Evolutionary conservation across 2,329 filamentous ascomycete species (phyloP), one percentile per base, ranked within the genome.

Genomic region (Colletotrichum cuscutae): DNA sequence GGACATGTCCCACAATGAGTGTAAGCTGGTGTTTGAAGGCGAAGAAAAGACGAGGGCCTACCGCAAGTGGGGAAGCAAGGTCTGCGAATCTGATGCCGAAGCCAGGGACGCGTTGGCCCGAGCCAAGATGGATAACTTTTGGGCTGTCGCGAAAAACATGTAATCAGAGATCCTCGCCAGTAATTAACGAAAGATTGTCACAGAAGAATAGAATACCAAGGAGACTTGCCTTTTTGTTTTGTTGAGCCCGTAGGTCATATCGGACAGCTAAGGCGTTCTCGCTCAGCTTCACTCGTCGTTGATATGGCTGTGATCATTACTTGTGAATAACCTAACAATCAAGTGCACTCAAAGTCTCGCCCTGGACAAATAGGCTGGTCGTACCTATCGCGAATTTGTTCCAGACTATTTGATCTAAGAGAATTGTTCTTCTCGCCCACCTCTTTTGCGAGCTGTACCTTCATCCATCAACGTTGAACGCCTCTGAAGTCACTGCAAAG

Each of bases 101-200:
- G 97, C 96, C 5, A 93, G 94, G 80, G 95, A 98, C 77, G 88
- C 92, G 26, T 83, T 99, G 74, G 85, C 91, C 13, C 89, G 95
- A 76, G 90, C 91, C 6, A 98, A 97, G 86, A 94, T 98, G 89
- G 96, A 98, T 78, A 97, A 93, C 78, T 96, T 99, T 79, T 99
- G 97, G 97, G 93, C 93, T 11, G 84, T 97, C 77, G 96, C 95
- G 0, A 97, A 97, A 86, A 94, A 81, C 19, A 73, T 76, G 62
- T 54, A 5, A 81, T 19, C 6, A 42, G 42, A 49, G 15, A 49
- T n/a, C 19, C 42, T 49, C 42, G 3, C 15, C 42, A 49, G 42
- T 49, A n/a, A n/a, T 49, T 19, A 49, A 19, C 19, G 42, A 49
- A n/a, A 49, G 42, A 19, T n/a, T 8, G 37, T 49, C 19, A 7